A percentile compares a stretch with the other conserved stretches of the same genome.
Conservation (phyloP, 352 stramenopile genomes). For the Phytophthora constricta region DNA sequence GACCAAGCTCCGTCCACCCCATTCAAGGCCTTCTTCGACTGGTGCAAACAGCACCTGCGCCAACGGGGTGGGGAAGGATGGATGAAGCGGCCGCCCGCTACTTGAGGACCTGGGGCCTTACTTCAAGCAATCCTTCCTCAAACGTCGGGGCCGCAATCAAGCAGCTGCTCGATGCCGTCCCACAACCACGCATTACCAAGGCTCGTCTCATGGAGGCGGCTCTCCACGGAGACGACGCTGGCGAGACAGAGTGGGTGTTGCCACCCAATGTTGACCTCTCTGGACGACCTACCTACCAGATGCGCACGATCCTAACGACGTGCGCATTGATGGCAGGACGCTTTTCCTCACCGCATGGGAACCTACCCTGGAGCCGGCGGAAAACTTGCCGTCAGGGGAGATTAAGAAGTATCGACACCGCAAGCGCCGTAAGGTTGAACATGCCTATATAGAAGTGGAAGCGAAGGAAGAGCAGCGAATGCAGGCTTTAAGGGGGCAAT, state of each 20-base stretch:
- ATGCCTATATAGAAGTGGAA: no score
- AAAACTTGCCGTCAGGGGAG: slow-evolving; percentile 8
- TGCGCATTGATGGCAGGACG: not conserved
- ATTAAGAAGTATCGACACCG: no score
- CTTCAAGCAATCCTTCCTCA: not conserved
- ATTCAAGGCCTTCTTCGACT: not conserved
- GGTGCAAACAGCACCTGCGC: not conserved
- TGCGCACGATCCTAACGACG: no score
- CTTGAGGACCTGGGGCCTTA: slow-evolving; percentile 6
- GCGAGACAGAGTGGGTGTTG: slow-evolving; percentile 4
- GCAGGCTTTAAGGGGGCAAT: no score
- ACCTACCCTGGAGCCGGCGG: not conserved
- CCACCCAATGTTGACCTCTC: not conserved
- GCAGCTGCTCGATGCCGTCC: not conserved
- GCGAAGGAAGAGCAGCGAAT: no score
- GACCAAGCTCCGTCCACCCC: not conserved
- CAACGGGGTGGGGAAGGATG: no score
- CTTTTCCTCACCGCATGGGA: not conserved
- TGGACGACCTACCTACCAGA: slow-evolving; percentile 1
- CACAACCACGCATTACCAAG: not conserved
- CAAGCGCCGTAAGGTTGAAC: no score
- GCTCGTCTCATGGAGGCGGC: slow-evolving; percentile 6
- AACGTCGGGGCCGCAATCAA: not conserved
- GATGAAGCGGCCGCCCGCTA: not conserved
- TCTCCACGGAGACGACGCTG: not conserved